phyloP scores from a whole-genome alignment of 2,329 filamentous ascomycete genomes.

The Fusarium drepaniforme region DNA sequence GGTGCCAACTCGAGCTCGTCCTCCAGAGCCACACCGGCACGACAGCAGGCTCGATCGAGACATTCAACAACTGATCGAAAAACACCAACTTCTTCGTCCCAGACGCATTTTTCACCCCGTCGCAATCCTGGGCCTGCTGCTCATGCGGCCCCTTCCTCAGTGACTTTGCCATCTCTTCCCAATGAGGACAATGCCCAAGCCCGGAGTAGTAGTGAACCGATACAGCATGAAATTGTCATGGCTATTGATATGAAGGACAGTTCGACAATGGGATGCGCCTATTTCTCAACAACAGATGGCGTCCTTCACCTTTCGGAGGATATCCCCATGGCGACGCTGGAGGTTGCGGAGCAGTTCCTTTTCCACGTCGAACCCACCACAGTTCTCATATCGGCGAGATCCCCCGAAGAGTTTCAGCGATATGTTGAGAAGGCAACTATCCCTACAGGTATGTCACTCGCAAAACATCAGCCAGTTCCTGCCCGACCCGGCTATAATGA shows the following conservation, averaged over 20 bases:
- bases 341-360: slow-evolving; percentile 73
- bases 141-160: background rate
- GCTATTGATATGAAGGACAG: slow-evolving; percentile 81
- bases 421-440: slow-evolving; percentile 43
- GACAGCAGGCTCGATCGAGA: background rate
- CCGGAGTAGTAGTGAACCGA: slow-evolving; percentile 19
- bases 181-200: slow-evolving; percentile 1
- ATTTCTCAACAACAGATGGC: slow-evolving; percentile 79
- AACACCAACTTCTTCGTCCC: background rate
- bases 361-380: slow-evolving; percentile 67
- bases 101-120: background rate
- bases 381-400: slow-evolving; percentile 64
- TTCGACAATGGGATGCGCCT: slow-evolving; percentile 83
- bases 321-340: slow-evolving; percentile 74
- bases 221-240: slow-evolving; percentile 75
- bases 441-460: slow-evolving; percentile 20
- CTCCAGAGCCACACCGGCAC: slow-evolving; percentile 10
- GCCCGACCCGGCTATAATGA: background rate
- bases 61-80: background rate
- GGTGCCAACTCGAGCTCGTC: slow-evolving; percentile 15
- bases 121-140: background rate
- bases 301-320: slow-evolving; percentile 84
- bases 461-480: no score
- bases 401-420: slow-evolving; percentile 54
- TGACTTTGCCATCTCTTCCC: background rate